Conservation (phyloP, 2,329 filamentous ascomycete genomes). For the Fusarium proliferatum region DNA sequence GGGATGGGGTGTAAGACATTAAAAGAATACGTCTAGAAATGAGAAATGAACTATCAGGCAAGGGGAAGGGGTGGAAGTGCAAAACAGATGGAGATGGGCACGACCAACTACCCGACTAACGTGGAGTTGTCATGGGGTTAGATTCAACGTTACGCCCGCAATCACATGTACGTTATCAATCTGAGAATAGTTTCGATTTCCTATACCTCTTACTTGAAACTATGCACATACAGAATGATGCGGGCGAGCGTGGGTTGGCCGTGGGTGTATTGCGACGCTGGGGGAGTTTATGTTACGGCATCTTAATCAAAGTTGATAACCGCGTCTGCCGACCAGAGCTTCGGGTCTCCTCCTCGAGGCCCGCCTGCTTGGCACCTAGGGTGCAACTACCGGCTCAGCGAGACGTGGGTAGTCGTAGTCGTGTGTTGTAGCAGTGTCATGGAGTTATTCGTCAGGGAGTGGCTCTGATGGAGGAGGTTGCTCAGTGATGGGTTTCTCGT, state of each 20-base stretch:
- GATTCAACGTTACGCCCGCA: slow-evolving; percentile 3
- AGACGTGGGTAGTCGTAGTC: not conserved
- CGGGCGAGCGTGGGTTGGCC: not conserved
- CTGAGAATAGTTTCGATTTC: slow-evolving; percentile 7
- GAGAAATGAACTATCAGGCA: slow-evolving; percentile 1
- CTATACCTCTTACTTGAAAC: slow-evolving; percentile 8
- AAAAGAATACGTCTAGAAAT: not conserved
- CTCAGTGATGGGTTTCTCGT: not conserved
- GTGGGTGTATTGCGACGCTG: slow-evolving; percentile 3
- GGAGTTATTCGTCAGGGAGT: not conserved
- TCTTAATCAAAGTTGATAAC: not conserved
- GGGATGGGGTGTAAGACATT: not conserved
- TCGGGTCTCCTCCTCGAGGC: not conserved
- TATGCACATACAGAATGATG: not conserved
- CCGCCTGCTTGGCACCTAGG: not conserved
- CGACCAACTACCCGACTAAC: not conserved
- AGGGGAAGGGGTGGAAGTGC: slow-evolving; percentile 11
- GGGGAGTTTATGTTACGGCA: not conserved
- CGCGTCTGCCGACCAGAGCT: not conserved
- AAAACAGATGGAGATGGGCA: slow-evolving; percentile 5
- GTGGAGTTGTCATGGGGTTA: slow-evolving; percentile 5
- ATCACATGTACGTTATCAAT: slow-evolving; percentile 11
- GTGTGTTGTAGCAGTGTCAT: not conserved
- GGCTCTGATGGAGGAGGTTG: not conserved
- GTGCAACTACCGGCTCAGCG: not conserved